phyloP scores from a whole-genome alignment of 768 basidiomycete genomes.

The Boletus pseudo-olivaceus region DNA sequence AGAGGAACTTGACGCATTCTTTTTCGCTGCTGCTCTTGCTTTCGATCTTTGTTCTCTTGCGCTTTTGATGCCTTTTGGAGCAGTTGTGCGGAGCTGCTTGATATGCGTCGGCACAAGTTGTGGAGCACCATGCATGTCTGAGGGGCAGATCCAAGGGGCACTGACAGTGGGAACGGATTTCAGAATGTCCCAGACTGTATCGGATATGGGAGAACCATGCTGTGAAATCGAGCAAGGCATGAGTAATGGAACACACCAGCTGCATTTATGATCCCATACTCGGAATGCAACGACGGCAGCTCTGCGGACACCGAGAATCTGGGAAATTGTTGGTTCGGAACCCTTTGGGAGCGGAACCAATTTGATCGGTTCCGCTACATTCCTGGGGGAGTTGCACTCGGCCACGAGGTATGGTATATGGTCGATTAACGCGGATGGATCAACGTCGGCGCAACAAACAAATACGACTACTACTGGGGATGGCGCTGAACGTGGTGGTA shows the following conservation, averaged over 20 bases:
- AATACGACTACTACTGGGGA: conserved; percentile 46
- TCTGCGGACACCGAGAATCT: conserved; percentile 61
- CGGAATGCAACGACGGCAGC: conserved; percentile 64
- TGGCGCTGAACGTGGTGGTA: background rate
- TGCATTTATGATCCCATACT: conserved; percentile 41
- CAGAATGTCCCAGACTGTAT: conserved; percentile 37
- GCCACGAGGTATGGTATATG: conserved; percentile 79
- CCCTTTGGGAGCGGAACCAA: conserved; percentile 65
- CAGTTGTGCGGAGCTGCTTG: conserved; percentile 75
- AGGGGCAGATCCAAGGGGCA: conserved; percentile 61
- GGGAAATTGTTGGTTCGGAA: conserved; percentile 59
- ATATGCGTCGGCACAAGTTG: conserved; percentile 67
- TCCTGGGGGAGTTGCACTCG: conserved; percentile 55
- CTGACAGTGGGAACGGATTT: conserved; percentile 50
- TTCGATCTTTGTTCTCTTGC: conserved; percentile 56
- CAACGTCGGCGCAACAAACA: conserved; percentile 71
- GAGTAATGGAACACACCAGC: conserved; percentile 1
- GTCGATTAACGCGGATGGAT: conserved; percentile 66
- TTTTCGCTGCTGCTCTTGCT: conserved; percentile 49
- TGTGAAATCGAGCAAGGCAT: conserved; percentile 12
- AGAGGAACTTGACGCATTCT: conserved; percentile 10
- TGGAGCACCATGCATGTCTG: conserved; percentile 9
- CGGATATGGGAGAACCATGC: conserved; percentile 42
- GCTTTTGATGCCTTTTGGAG: conserved; percentile 74
- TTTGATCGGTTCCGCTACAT: conserved; percentile 39